Base-by-base conservation (phyloP, 768 basidiomycete genomes). In the Pleurotus djamor region DNA sequence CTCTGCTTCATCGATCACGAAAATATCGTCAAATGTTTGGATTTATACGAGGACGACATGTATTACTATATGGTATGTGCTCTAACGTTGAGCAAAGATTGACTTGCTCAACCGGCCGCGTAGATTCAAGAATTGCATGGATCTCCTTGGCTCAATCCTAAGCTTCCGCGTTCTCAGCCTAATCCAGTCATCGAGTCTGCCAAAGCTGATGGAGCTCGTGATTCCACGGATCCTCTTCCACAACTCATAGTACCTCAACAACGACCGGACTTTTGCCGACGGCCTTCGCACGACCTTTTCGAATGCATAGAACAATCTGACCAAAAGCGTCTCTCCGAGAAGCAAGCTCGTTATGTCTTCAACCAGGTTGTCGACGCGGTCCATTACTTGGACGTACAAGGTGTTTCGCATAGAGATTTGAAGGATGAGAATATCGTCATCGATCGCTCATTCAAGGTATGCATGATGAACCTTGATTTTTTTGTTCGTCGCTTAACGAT, bases 341-440 rank as follows among this genome's bases (percentile, higher is more conserved):
- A 74, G 49, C 85, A 91, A 68, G 90, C 94, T 8, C 84, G 87
- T 55, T 87, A 87, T 72, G 86, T 97, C 64, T 94, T 96, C 69
- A 78, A 81, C 36, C 96, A 98, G 74, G 84, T 97, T 47, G 92
- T 93, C 52, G 90, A 94, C 58, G 91, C 88, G 38, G 89, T 95
- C 5, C 74, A 83, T 61, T 93, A 95, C 68, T 81, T 98, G 37
- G 83, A 96, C 66, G 76, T 78, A 48, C 87, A 85, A 60, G 93
- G 95, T 32, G 91, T 98, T 64, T 87, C 90, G 0, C 96, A 99
- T 71, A 89, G 96, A 43, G 96, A 99, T 70, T 87, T 99, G 66
- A 99, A 99, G 70, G 96, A 98, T 58, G 96, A 99, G 72, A 99
- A 99, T 68, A 72, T 95, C 50, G 85, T 94, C 54, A 85, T 94